Evolutionary conservation across 2,329 filamentous ascomycete genomes (phyloP).

Genomic region (Nigrograna mackinnonii): DNA sequence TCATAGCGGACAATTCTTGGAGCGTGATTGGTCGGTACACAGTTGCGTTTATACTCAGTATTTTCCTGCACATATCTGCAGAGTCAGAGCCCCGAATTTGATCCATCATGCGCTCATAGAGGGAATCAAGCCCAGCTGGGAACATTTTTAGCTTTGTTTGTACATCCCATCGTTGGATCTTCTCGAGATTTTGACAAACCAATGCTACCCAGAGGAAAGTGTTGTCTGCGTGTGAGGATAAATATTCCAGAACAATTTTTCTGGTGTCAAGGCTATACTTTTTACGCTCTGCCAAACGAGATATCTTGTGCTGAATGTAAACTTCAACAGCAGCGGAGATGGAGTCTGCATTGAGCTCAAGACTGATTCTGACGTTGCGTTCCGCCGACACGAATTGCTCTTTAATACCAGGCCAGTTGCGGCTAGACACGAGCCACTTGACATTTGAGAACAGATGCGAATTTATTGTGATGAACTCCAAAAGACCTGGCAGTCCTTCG

Average conservation of each 20-base stretch:
- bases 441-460: no score
- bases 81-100: slow-evolving; percentile 32
- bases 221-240: slow-evolving; percentile 2
- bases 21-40: slow-evolving; percentile 43
- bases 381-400: background rate
- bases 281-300: background rate
- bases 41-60: slow-evolving; percentile 36
- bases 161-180: slow-evolving; percentile 6
- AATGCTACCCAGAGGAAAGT: slow-evolving; percentile 36
- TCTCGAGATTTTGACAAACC: slow-evolving; percentile 38
- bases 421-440: slow-evolving; percentile 2
- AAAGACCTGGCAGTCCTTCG: slow-evolving; percentile 5
- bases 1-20: slow-evolving; percentile 32
- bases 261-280: slow-evolving; percentile 1
- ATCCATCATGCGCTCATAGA: slow-evolving; percentile 46
- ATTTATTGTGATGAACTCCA: slow-evolving; percentile 4
- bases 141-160: slow-evolving; percentile 24
- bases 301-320: background rate
- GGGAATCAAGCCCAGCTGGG: slow-evolving; percentile 37
- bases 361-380: background rate
- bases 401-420: slow-evolving; percentile 5
- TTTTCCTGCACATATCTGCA: slow-evolving; percentile 29
- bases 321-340: background rate
- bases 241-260: slow-evolving; percentile 1
- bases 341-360: background rate